Conservation (phyloP, 495 filamentous ascomycete species). For the Penicillium robsamsonii region DNA sequence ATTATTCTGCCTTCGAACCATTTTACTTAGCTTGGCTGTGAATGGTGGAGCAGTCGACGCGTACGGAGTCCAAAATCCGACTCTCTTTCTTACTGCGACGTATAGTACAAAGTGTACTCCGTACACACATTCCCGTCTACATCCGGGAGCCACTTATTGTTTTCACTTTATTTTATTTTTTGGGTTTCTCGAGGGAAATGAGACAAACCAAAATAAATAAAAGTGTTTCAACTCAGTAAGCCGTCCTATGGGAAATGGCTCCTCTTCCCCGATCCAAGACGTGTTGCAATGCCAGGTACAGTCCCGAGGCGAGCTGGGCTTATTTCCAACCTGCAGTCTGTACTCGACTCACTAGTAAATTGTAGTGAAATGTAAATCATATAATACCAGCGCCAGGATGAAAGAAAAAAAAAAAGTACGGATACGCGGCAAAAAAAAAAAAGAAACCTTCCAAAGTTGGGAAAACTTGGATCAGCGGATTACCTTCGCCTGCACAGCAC, state of each 20-base stretch:
- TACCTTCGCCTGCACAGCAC: background rate
- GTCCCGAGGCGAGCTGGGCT: slow-evolving; percentile 16
- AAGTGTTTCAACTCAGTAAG: background rate
- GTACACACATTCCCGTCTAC: slow-evolving; percentile 22
- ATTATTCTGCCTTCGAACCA: slow-evolving; percentile 7
- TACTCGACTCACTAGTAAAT: background rate
- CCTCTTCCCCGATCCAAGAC: background rate
- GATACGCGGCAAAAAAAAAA: background rate
- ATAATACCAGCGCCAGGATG: background rate
- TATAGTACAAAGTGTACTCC: background rate
- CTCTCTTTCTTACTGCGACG: background rate
- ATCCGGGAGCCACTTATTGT: slow-evolving; percentile 25
- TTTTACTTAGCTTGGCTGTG: background rate
- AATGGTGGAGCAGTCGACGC: slow-evolving; percentile 24
- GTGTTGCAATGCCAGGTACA: slow-evolving; percentile 24
- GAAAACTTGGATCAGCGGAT: background rate
- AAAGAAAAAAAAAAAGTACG: background rate
- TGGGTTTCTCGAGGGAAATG: background rate
- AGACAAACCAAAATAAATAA: background rate
- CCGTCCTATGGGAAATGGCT: slow-evolving; percentile 11
- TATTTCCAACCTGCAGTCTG: slow-evolving; percentile 17
- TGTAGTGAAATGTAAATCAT: background rate
- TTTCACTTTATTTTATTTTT: background rate
- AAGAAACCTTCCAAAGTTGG: background rate
- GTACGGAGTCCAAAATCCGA: slow-evolving; percentile 9